Evolutionary conservation across 2,329 filamentous ascomycete genomes (phyloP).

Genomic region (Paracamarosporium sp.): DNA sequence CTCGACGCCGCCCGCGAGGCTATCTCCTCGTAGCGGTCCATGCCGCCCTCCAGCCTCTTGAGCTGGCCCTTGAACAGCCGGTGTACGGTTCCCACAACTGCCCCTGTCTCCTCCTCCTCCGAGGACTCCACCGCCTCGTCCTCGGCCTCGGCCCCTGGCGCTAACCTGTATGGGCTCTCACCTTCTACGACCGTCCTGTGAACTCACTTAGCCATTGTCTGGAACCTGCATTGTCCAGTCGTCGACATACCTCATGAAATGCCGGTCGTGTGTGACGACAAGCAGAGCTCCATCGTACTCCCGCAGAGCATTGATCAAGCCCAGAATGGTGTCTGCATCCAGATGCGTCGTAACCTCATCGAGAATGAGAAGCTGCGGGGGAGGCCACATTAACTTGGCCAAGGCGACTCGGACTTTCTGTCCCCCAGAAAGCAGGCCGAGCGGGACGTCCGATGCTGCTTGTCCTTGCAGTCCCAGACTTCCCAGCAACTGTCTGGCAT

Average conservation of each 20-base stretch:
- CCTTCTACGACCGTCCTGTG: constrained; percentile 75
- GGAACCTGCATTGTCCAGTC: not conserved
- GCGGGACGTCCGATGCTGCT: constrained; percentile 74
- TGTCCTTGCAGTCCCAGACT: constrained; percentile 74
- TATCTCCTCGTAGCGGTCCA: constrained; percentile 47
- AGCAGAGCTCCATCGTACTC: constrained; percentile 77
- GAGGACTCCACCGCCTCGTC: constrained; percentile 51
- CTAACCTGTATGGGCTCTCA: constrained; percentile 47
- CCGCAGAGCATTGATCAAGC: constrained; percentile 70
- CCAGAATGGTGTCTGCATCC: constrained; percentile 80
- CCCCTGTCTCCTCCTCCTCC: constrained; percentile 54
- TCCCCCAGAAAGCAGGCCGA: constrained; percentile 78
- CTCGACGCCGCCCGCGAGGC: constrained; percentile 37
- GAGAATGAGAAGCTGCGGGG: constrained; percentile 75
- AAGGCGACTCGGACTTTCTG: constrained; percentile 72
- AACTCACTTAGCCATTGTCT: constrained; percentile 1
- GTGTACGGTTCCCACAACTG: constrained; percentile 48
- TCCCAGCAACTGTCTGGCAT: constrained; percentile 70
- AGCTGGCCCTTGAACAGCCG: constrained; percentile 43
- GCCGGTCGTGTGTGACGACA: constrained; percentile 82
- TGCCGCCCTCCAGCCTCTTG: constrained; percentile 44
- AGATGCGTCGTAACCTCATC: constrained; percentile 87
- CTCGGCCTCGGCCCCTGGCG: constrained; percentile 45
- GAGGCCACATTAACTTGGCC: constrained; percentile 70
- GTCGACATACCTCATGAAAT: constrained; percentile 69